Base-by-base conservation (phyloP, 2,329 filamentous ascomycete genomes). In the Drechslerella coelobrocha region DNA sequence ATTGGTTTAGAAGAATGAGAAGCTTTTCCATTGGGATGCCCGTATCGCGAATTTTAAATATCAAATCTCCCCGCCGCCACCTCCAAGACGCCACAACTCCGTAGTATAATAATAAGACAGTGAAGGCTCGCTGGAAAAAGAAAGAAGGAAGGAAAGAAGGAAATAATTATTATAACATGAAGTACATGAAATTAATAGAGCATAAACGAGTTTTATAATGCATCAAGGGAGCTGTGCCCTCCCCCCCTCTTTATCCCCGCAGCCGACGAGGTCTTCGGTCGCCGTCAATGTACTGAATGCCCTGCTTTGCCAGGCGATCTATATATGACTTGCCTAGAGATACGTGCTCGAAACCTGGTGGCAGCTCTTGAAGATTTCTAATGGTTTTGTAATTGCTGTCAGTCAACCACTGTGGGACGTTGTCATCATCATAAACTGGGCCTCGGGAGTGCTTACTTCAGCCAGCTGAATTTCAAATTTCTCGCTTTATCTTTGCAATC, bases 401-500 rank as follows among this genome's bases (percentile, higher is more conserved):
- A 31, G 52, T 19, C 12, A 14, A 21, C 19, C 7, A 27, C 21
- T 17, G 4, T 17, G n/a, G n/a, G n/a, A n/a, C n/a, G n/a, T n/a
- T n/a, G n/a, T n/a, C n/a, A n/a, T n/a, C n/a, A n/a, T n/a, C n/a
- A n/a, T n/a, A n/a, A n/a, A n/a, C n/a, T n/a, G n/a, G n/a, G n/a
- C n/a, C n/a, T n/a, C n/a, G n/a, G n/a, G 23, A 48, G 2, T 2
- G 6, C 43, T 57, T n/a, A 69, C 65, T 54, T 61, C 6, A 69
- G 37, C 5, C 21, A 39, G 2, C 41, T 26, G 14, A 53, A 59
- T 27, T 69, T 69, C 1, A 69, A 7, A 21, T 69, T 69, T 2
- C 65, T 23, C 0, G 65, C 65, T n/a, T 69, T 69, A 27, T 69
- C 65, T 17, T 69, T 69, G 1, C 51, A 9, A 23, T 59, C 53